Conservation (phyloP, 108 stramenopile genomes). For the Cylindrotheca closterium region DNA sequence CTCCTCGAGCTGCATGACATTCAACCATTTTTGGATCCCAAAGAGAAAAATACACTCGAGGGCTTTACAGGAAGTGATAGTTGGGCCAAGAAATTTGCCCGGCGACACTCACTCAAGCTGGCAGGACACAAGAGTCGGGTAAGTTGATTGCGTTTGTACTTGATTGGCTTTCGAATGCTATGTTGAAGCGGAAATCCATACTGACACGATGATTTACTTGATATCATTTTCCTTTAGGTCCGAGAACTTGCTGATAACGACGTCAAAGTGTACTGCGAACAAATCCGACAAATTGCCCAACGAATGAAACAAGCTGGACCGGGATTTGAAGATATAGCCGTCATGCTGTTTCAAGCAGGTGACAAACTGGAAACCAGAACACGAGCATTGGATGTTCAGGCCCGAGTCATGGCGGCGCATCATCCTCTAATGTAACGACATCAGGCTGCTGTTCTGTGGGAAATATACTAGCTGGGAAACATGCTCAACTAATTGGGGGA, state of each 20-base stretch:
- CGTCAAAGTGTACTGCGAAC: slow-evolving; percentile 2
- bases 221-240: slow-evolving; percentile 1
- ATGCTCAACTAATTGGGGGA: too few relatives aligned
- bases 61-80: slow-evolving; percentile 29
- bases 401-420: too few relatives aligned
- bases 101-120: slow-evolving; percentile 28
- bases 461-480: too few relatives aligned
- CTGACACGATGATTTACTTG: background rate
- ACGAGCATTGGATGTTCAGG: background rate
- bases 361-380: slow-evolving; percentile 16
- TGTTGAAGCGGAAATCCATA: background rate
- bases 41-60: slow-evolving; percentile 28
- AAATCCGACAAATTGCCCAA: slow-evolving; percentile 23
- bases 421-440: too few relatives aligned
- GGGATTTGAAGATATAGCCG: slow-evolving; percentile 25
- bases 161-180: too few relatives aligned
- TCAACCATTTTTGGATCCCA: slow-evolving; percentile 30
- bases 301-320: slow-evolving; percentile 30
- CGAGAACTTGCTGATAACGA: slow-evolving; percentile 28
- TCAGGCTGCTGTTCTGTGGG: too few relatives aligned
- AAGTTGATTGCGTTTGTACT: too few relatives aligned
- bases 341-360: slow-evolving; percentile 17
- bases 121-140: slow-evolving; percentile 9
- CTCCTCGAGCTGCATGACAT: slow-evolving; percentile 21
- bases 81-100: slow-evolving; percentile 43